phyloP scores from a whole-genome alignment of 2,329 filamentous ascomycete species.

The Trichoderma koningiopsis region DNA sequence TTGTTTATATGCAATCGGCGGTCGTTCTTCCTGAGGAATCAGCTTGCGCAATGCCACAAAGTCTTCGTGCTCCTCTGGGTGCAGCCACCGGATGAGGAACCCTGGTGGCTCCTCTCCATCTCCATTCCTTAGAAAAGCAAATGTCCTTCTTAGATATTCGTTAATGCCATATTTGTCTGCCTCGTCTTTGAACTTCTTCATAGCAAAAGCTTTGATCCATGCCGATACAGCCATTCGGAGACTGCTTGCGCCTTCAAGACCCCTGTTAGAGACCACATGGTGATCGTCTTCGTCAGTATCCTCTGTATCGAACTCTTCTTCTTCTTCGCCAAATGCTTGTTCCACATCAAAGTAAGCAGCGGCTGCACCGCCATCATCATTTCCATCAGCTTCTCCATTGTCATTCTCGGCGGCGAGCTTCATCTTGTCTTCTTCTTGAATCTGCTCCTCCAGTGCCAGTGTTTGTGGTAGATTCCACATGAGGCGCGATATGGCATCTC shows the following conservation, averaged over 20 bases:
- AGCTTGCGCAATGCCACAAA: slow-evolving; percentile 71
- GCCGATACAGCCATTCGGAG: slow-evolving; percentile 38
- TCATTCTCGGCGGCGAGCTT: slow-evolving; percentile 41
- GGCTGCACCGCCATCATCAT: slow-evolving; percentile 35
- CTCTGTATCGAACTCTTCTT: slow-evolving; percentile 35
- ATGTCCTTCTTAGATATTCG: slow-evolving; percentile 34
- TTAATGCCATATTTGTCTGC: slow-evolving; percentile 35
- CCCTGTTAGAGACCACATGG: slow-evolving; percentile 36
- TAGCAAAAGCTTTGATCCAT: slow-evolving; percentile 43
- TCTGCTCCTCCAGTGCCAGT: slow-evolving; percentile 58
- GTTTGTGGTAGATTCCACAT: slow-evolving; percentile 78
- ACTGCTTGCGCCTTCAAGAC: slow-evolving; percentile 43
- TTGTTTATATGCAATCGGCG: slow-evolving; percentile 50
- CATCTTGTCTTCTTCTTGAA: slow-evolving; percentile 49
- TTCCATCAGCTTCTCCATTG: slow-evolving; percentile 30
- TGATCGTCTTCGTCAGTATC: slow-evolving; percentile 34
- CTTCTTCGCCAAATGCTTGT: slow-evolving; percentile 40
- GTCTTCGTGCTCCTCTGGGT: slow-evolving; percentile 75
- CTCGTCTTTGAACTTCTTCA: slow-evolving; percentile 37
- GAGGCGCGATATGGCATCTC: slow-evolving; percentile 72
- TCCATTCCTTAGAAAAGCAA: slow-evolving; percentile 35
- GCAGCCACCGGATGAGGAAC: slow-evolving; percentile 68
- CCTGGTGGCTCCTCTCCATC: slow-evolving; percentile 43
- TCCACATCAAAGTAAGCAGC: slow-evolving; percentile 42
- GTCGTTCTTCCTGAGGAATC: slow-evolving; percentile 59